Base-by-base conservation (phyloP, 768 basidiomycete genomes). In the Suillus decipiens region DNA sequence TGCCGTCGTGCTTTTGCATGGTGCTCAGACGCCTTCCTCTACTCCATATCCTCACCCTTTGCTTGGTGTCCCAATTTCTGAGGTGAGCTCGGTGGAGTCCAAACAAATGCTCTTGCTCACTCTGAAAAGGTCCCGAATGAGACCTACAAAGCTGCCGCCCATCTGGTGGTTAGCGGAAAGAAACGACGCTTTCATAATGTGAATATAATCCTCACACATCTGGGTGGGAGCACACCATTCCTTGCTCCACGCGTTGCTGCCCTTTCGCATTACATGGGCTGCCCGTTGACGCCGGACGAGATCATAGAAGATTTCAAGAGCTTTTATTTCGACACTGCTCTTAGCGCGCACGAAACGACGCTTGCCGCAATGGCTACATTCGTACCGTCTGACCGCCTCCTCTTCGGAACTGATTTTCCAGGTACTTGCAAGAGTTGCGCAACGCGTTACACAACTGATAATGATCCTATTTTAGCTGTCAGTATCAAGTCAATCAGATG, bases 341-440 rank as follows among this genome's bases (percentile, higher is more conserved):
- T 93, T 66, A 84, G 84, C 69, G 82, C 86, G 2, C 81, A 84
- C 70, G 80, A 80, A 48, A 72, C 81, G 28, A 87, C 79, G 57
- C 75, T 90, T 22, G 70, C 77, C 22, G 79, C 83, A 5, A 77
- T 88, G 69, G 77, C 86, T 54, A 70, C 72, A 22, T 86, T 89
- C 69, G 81, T 85, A 3, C 69, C 76, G 24, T 69, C 74, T 1
- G 82, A 85, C 51, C 85, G 74, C 41, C 73, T 92, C 60, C 75
- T 92, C 31, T 91, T 89, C 71, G 90, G 90, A 45, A 88, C 87
- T 17, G 90, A 93, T 72, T 89, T 89, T 69, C 90, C 90, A 60
- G 90, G 90, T 89, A 71, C 61, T 76, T 67, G 61, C 51, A 17
- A 53, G 31, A 28, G 14, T 39, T 57, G 28, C 39, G n/a, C 47